Percentiles rank a stretch among this genome's conserved stretches.
These are phyloP conservation scores for Fonsecaea pugnacius DNA, from an alignment of 2,329 filamentous ascomycete species.

Conservation along the genomic window DNA sequence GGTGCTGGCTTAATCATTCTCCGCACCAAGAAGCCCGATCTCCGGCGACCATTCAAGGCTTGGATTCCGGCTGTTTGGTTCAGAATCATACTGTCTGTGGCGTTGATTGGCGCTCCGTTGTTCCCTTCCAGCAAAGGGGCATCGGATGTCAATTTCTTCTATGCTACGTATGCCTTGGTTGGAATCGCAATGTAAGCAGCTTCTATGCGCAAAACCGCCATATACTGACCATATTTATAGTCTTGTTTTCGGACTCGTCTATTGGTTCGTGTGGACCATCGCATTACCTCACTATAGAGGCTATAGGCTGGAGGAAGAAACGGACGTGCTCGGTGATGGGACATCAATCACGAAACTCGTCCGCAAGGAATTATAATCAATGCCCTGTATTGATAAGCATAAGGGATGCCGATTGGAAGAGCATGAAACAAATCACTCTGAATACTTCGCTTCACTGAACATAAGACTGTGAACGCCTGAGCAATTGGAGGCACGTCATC, in stretches of 20 bases:
- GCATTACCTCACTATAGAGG: slow-evolving; percentile 62
- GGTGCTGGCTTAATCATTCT: slow-evolving; percentile 65
- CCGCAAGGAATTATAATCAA: slow-evolving; percentile 37
- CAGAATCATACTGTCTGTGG: slow-evolving; percentile 58
- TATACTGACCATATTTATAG: slow-evolving; percentile 45
- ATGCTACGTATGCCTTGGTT: slow-evolving; percentile 59
- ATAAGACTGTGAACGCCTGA: slow-evolving; percentile 10
- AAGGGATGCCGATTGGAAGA: slow-evolving; percentile 16
- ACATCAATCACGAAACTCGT: slow-evolving; percentile 67
- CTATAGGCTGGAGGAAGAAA: slow-evolving; percentile 67
- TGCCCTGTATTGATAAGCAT: slow-evolving; percentile 33
- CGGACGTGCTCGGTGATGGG: slow-evolving; percentile 66
- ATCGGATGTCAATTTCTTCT: slow-evolving; percentile 54
- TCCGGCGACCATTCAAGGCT: slow-evolving; percentile 67
- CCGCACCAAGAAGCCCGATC: slow-evolving; percentile 62
- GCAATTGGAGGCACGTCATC: slow-evolving; percentile 26
- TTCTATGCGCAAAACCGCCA: not conserved
- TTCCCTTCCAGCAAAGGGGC: slow-evolving; percentile 60
- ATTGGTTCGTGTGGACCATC: slow-evolving; percentile 72
- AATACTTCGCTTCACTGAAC: slow-evolving; percentile 13
- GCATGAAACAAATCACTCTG: slow-evolving; percentile 4
- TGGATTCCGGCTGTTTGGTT: slow-evolving; percentile 65
- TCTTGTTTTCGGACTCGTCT: slow-evolving; percentile 62
- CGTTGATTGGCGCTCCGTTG: slow-evolving; percentile 65
- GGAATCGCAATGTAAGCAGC: slow-evolving; percentile 49